These are phyloP conservation scores for Fragaria iinumae DNA, from an alignment of 306 rosid species.

Conservation along the genomic window DNA sequence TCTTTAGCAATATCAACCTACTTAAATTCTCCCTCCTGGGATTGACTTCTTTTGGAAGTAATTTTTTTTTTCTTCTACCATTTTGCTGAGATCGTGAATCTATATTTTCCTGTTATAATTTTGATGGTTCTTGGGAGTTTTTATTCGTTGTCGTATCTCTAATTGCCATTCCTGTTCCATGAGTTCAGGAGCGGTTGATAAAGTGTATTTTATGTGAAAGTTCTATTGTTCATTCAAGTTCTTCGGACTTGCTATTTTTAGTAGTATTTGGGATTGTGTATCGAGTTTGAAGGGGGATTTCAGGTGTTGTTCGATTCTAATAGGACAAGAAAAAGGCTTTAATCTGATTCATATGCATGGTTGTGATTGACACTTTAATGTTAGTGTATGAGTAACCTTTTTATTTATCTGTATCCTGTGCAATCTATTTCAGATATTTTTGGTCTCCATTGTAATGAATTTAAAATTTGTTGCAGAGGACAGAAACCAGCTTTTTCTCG, in stretches of 20 bases:
- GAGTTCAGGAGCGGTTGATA: background rate
- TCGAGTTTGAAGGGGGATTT: background rate
- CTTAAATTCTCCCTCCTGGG: background rate
- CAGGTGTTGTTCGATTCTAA: background rate
- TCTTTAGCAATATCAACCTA: no score
- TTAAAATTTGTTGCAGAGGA: slow-evolving; percentile 58
- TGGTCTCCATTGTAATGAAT: background rate
- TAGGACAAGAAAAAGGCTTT: background rate
- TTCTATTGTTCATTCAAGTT: background rate
- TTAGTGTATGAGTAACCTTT: background rate
- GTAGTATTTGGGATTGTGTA: background rate
- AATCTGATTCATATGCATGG: background rate
- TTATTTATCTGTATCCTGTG: background rate
- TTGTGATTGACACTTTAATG: background rate
- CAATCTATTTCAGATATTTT: background rate
- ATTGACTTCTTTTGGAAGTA: background rate
- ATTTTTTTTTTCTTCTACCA: background rate
- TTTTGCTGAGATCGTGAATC: background rate
- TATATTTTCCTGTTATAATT: background rate
- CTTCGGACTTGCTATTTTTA: background rate
- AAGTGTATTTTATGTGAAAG: background rate
- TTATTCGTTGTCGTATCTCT: background rate
- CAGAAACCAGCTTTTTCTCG: slow-evolving; percentile 40
- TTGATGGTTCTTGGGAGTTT: background rate
- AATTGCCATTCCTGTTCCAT: background rate